Base-by-base conservation (phyloP, 805 yeast species). In the Wickerhamomyces hampshirensis region DNA sequence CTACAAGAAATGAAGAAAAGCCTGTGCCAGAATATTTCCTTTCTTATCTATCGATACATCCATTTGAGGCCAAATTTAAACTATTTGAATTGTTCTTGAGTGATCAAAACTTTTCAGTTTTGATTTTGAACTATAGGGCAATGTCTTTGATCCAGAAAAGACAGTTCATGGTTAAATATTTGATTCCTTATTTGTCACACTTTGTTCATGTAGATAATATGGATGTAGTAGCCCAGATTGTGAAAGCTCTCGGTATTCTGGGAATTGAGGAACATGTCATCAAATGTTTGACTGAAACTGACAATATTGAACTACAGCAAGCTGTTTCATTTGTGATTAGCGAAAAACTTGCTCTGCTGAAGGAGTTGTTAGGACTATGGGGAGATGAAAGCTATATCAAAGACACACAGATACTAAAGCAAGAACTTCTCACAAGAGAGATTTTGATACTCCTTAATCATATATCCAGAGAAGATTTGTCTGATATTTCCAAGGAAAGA, bases 361-460 rank as follows among this genome's bases (percentile, higher is more conserved):
- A 18, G 1, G 19, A 15, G 4, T 37, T 56, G 5, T 32, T 63
- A 4, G 24, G 23, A 2, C 34, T 50, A 10, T 66, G 71, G 71
- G 67, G 72, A 3, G 63, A 65, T 35, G 52, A 50, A 2, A 44
- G 50, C 3, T 41, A 56, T 7, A 55, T 74, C n/a, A 60, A 63
- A 32, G 51, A 57, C 17, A 66, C 68, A 7, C 60, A 79, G 0
- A 50, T 66, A 1, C 39, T 53, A 0, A 31, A 49, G 2, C 91
- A 82, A 51, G 70, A 65, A 23, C 50, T 55, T 3, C 55, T 73
- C 24, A 73, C 88, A 0, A 69, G 64, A 27, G 54, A 73, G 5
- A 50, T 80, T 2, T 48, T 77, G 5, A 43, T 71, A 26, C 30
- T 71, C 28, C 18, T 65, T 13, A 39, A 47, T 2, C 49, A 56